Conservation (phyloP, 306 rosid species). For the Calophaca sinica region DNA sequence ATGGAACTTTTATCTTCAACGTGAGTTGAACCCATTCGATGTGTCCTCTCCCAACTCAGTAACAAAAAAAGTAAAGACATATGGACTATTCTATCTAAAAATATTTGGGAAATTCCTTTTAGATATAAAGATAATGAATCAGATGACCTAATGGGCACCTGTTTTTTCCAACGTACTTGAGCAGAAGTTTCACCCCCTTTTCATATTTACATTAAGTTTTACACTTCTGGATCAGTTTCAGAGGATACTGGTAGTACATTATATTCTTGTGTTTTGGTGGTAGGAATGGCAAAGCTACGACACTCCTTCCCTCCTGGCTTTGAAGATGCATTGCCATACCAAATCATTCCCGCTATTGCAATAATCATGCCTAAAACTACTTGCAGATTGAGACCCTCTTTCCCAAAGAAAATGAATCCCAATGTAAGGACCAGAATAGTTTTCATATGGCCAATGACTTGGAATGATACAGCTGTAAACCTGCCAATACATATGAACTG, state of each 20-base stretch:
- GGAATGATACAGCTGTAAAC: conserved; percentile 83
- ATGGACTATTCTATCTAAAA: conserved; percentile 22
- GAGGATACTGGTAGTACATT: conserved; percentile 52
- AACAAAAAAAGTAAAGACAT: conserved; percentile 14
- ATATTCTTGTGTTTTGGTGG: conserved; percentile 58
- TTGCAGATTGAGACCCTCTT: conserved; percentile 75
- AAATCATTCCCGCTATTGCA: conserved; percentile 75
- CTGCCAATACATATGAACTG: conserved; percentile 91
- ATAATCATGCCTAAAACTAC: conserved; percentile 74
- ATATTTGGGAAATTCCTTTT: conserved; percentile 39
- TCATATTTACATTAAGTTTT: conserved; percentile 38
- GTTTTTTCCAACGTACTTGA: conserved; percentile 19
- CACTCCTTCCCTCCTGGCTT: conserved; percentile 84
- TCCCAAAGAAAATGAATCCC: conserved; percentile 84
- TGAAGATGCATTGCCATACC: conserved; percentile 86
- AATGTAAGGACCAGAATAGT: conserved; percentile 72
- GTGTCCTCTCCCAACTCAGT: conserved; percentile 1
- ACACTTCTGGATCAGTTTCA: conserved; percentile 59
- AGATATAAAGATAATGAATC: conserved; percentile 47
- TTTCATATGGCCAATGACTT: conserved; percentile 89
- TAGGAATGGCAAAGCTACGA: conserved; percentile 46
- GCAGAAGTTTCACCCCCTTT: conserved; percentile 27
- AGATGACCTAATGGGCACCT: conserved; percentile 46
- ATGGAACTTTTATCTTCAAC: neutral
- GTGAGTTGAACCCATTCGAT: conserved; percentile 29